Percentiles rank a stretch among this genome's conserved stretches.
Conservation (phyloP, 176 grass and related monocot species). For the Raddia guianensis region DNA sequence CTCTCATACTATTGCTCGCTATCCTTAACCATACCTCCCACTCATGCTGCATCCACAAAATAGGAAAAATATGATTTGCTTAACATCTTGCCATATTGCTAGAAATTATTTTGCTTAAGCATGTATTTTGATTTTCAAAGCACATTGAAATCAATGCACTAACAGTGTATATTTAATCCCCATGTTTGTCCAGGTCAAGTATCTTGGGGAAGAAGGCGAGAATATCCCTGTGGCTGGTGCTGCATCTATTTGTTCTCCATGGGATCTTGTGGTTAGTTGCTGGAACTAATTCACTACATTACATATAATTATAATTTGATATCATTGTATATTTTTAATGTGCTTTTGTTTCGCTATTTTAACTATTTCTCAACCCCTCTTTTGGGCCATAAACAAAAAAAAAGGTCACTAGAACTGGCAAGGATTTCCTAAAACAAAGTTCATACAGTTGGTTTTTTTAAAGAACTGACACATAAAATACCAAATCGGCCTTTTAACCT, state of each 20-base stretch:
- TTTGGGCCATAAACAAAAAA: slow-evolving; percentile 1
- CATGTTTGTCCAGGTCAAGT: slow-evolving; percentile 79
- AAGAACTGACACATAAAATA: not conserved
- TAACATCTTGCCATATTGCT: not conserved
- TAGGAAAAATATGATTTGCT: not conserved
- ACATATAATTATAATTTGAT: slow-evolving; percentile 3
- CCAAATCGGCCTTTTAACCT: slow-evolving; percentile 24
- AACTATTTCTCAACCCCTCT: not conserved
- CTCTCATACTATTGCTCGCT: slow-evolving; percentile 2
- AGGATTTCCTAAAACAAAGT: slow-evolving; percentile 16
- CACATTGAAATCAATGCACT: slow-evolving; percentile 23
- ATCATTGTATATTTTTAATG: not conserved
- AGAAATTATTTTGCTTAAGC: too few species aligned
- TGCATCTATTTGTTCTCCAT: slow-evolving; percentile 88
- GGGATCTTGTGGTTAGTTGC: slow-evolving; percentile 90
- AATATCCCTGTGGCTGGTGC: slow-evolving; percentile 88
- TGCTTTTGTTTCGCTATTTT: slow-evolving; percentile 20
- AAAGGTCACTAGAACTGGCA: not conserved
- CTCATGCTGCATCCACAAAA: not conserved
- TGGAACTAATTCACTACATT: slow-evolving; percentile 36
- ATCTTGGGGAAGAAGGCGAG: slow-evolving; percentile 98
- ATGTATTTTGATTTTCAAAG: slow-evolving; percentile 22
- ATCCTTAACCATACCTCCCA: not conserved
- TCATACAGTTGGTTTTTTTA: slow-evolving; percentile 15
- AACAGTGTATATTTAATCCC: slow-evolving; percentile 38